Percentiles rank a stretch among this genome's conserved stretches.
Evolutionary conservation across 768 basidiomycete genomes (phyloP).

Genomic region (Hygrophorus pudorinus): DNA sequence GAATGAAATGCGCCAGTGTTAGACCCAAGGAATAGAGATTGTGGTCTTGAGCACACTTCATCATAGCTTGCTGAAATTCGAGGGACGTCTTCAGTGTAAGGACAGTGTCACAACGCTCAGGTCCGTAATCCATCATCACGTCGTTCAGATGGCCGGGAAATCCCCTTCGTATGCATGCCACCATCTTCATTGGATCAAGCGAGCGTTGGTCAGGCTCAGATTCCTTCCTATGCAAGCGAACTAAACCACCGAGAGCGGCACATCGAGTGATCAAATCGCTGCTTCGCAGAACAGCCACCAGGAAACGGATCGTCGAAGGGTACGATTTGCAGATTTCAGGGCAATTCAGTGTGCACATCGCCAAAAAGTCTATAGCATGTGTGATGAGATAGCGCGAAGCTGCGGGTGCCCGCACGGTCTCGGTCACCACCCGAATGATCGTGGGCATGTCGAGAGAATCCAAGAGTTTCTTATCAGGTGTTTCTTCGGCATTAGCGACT

Average conservation of each 20-base stretch:
- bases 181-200: constrained; percentile 41
- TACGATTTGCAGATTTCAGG: constrained; percentile 32
- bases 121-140: constrained; percentile 39
- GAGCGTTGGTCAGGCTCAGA: constrained; percentile 33
- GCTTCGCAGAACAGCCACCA: constrained; percentile 48
- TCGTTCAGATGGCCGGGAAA: constrained; percentile 38
- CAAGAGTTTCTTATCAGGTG: constrained; percentile 27
- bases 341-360: constrained; percentile 33
- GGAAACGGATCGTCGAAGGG: constrained; percentile 34
- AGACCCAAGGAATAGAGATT: constrained; percentile 45
- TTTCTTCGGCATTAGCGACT: constrained; percentile 30
- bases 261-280: constrained; percentile 43
- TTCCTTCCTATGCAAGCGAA: constrained; percentile 36
- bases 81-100: constrained; percentile 28
- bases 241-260: constrained; percentile 40
- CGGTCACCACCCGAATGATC: constrained; percentile 33
- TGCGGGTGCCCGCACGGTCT: constrained; percentile 32
- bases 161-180: constrained; percentile 29
- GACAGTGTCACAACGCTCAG: constrained; percentile 34
- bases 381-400: constrained; percentile 33
- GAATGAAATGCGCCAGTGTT: constrained; percentile 37
- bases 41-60: constrained; percentile 32
- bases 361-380: constrained; percentile 42
- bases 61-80: constrained; percentile 47
- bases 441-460: constrained; percentile 32